Base-by-base conservation (phyloP, 306 rosid species). In the Gastrolobium bilobum region DNA sequence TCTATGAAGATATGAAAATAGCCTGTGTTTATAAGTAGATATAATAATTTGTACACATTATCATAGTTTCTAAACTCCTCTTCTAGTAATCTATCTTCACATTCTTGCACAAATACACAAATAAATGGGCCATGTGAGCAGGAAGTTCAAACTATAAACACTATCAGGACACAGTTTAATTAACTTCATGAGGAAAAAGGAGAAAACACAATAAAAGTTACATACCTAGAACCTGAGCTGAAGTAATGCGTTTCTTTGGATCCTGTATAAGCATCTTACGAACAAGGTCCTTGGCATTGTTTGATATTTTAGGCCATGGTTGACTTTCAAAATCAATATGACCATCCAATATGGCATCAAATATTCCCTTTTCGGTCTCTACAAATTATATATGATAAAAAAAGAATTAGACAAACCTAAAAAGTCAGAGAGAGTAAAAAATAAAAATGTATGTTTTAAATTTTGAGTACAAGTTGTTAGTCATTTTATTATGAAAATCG, bases 281-380 rank as follows among this genome's bases (percentile, higher is more conserved):
- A 58, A 94, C 90, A 11, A 94, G 92, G 80, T 94, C 97, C 87
- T 94, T 94, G 67, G 98, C 98, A 78, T 86, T 86, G 78, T 15
- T 26, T 50, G 98, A 94, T 66, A 94, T 90, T 31, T 83, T 71
- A 46, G 98, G 97, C 98, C 97, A 94, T 1, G 98, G 98, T 4
- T 76, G 51, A 75, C 90, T 89, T 43, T 86, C 91, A 82, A 94
- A 94, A 81, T 94, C 98, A 39, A 92, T 89, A 61, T 88, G 85
- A 82, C 98, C 98, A 64, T 87, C 84, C 87, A 92, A 85, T 69
- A 94, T 82, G 77, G 93, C 85, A 85, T 94, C 97, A 73, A 92
- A 94, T 83, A 94, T 94, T 78, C 97, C 98, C 85, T 91, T 94
- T 85, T 94, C 95, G 0, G 90, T 87, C 86, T 94, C 98, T 94